A percentile compares a stretch with the other conserved stretches of the same genome.
Conservation (phyloP, 1,139 yeast species). For the Suhomyces bokatorum region DNA sequence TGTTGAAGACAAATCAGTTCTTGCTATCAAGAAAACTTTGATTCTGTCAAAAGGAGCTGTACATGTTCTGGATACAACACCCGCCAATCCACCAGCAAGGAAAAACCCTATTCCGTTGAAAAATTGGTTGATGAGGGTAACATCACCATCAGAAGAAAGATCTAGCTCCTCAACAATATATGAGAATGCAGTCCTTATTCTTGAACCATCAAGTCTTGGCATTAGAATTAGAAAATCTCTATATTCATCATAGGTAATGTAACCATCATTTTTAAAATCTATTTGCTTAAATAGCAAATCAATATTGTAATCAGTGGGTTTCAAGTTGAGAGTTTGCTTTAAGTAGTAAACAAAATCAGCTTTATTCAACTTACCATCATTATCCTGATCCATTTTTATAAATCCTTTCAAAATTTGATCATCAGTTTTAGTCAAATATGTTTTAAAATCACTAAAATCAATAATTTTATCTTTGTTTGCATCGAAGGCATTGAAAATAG, state of each 20-base stretch:
- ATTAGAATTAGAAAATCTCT: constrained; percentile 76
- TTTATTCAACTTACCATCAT: constrained; percentile 70
- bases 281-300: constrained; percentile 60
- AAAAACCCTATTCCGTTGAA: constrained; percentile 86
- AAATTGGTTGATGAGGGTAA: constrained; percentile 75
- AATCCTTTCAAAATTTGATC: constrained; percentile 72
- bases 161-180: constrained; percentile 81
- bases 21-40: constrained; percentile 89
- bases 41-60: constrained; percentile 97
- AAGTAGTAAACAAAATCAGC: constrained; percentile 69
- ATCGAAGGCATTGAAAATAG: constrained; percentile 59
- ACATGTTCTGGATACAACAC: constrained; percentile 94
- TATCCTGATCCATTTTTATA: constrained; percentile 65
- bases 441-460: constrained; percentile 61
- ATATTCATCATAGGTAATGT: constrained; percentile 83
- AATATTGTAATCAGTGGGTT: constrained; percentile 55
- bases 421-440: constrained; percentile 63
- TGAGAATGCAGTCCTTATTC: constrained; percentile 77
- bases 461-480: constrained; percentile 55
- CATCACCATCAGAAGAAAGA: constrained; percentile 87
- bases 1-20: constrained; percentile 78
- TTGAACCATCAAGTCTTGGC: constrained; percentile 71
- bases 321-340: constrained; percentile 49
- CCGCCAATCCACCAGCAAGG: constrained; percentile 92
- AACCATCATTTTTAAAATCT: constrained; percentile 64